Base-by-base conservation (phyloP, 176 grass and related monocot genomes). In the Cocos nucifera region DNA sequence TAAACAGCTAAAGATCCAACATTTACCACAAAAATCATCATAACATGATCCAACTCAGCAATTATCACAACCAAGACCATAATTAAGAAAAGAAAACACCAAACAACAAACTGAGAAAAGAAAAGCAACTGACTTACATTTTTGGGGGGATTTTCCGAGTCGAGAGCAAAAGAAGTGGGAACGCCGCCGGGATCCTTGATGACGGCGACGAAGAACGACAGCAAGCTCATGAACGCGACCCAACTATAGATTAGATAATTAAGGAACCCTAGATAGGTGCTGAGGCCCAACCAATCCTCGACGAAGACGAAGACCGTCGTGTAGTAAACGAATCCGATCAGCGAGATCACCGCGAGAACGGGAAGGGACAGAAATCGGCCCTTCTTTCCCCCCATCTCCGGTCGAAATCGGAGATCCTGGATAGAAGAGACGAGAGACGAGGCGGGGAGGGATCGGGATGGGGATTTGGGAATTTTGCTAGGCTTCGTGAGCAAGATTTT, bases 281-380 rank as follows among this genome's bases (percentile, higher is more conserved):
- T 73, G 66, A 89, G 84, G 71, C 76, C 78, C 56, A 98, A 65
- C 87, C 81, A 88, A 39, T 77, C 83, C 64, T 92, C 79, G 15
- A 98, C 30, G 57, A 83, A 83, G 53, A 88, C 74, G 73, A 98
- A 92, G 53, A 98, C 78, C 59, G 87, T 86, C 32, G 64, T 23
- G 76, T 86, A 92, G 61, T 83, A 98, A 17, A 65, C 93, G n/a
- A 81, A 78, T 18, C 57, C 76, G 56, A 83, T 74, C 63, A 78
- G 20, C 17, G 60, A 17, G 0, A 84, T 28, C 68, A 80, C 66
- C 21, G 53, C 64, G 17, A 84, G 57, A 15, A 90, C 64, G 1
- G 83, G 83, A 14, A 61, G 18, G 26, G 65, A 67, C 32, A 56
- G 61, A 69, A 80, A 51, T 49, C 58, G 50, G 49, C 66, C 83